Conservation (phyloP, 345 rosid species). For the Citrus glauca region DNA sequence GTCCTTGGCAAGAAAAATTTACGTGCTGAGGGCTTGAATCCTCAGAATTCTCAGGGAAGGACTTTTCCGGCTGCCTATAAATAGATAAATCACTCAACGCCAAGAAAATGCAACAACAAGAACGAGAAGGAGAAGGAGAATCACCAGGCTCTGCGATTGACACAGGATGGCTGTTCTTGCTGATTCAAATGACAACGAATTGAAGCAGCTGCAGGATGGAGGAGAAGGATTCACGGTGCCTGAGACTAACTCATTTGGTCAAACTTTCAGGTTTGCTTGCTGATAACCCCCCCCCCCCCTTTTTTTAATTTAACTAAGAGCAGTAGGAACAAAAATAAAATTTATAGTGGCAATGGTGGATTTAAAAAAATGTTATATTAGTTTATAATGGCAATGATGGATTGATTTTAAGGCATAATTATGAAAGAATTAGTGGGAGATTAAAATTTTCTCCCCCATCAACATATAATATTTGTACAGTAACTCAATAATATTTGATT, state of each 20-base stretch:
- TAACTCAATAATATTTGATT: neutral
- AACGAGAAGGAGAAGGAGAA: neutral
- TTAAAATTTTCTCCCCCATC: neutral
- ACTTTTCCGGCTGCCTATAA: conserved; percentile 36
- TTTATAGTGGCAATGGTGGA: no score
- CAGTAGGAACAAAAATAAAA: no score
- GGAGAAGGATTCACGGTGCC: conserved; percentile 52
- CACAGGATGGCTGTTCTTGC: conserved; percentile 39
- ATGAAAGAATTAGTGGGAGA: neutral
- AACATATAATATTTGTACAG: neutral
- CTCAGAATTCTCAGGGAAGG: conserved; percentile 46
- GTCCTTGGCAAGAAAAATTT: neutral
- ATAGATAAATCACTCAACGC: conserved; percentile 9
- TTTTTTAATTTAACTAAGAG: neutral
- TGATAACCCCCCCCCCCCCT: no score
- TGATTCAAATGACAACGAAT: conserved; percentile 30
- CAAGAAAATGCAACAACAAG: neutral
- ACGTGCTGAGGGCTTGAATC: conserved; percentile 26
- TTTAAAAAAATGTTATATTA: neutral
- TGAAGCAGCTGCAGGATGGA: conserved; percentile 22
- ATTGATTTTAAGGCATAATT: neutral
- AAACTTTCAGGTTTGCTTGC: conserved; percentile 55
- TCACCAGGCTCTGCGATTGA: neutral
- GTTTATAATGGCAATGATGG: neutral
- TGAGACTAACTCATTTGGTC: conserved; percentile 68